Evolutionary conservation across 805 yeast genomes (phyloP).

Genomic region (Myxozyma mucilagina): DNA sequence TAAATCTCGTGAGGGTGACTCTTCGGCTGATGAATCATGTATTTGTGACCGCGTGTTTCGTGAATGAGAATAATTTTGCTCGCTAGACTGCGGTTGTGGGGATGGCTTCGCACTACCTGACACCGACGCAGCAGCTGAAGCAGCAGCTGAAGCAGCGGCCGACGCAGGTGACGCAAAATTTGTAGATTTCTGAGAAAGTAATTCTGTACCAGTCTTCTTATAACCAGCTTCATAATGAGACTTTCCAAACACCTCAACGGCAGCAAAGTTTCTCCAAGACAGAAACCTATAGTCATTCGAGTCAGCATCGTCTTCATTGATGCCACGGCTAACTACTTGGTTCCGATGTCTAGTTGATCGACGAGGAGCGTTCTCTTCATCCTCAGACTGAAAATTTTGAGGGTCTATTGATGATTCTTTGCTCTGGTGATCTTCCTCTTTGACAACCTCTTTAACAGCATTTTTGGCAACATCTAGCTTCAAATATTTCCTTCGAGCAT

Average conservation of each 20-base stretch:
- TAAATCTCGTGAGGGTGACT: background rate
- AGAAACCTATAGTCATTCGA: slow-evolving; percentile 12
- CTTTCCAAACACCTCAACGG: slow-evolving; percentile 14
- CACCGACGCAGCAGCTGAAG: slow-evolving; percentile 8
- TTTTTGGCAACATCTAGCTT: slow-evolving; percentile 31
- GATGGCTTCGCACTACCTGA: slow-evolving; percentile 6
- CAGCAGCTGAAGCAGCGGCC: slow-evolving; percentile 7
- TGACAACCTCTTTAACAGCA: background rate
- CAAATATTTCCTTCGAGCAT: slow-evolving; percentile 58
- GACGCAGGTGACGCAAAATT: slow-evolving; percentile 20
- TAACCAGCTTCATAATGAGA: slow-evolving; percentile 24
- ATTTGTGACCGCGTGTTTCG: background rate
- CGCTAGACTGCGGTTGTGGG: background rate
- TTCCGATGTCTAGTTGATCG: slow-evolving; percentile 24
- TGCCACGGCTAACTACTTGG: background rate
- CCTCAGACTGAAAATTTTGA: slow-evolving; percentile 10
- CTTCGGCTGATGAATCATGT: slow-evolving; percentile 1
- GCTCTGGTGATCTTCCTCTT: background rate
- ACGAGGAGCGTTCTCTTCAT: slow-evolving; percentile 17
- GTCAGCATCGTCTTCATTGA: slow-evolving; percentile 2
- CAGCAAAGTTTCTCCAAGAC: slow-evolving; percentile 23
- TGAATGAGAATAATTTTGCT: background rate
- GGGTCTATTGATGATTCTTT: background rate
- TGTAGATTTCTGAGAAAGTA: background rate
- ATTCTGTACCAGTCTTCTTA: slow-evolving; percentile 17